Base-by-base conservation (phyloP, 1,284 basidiomycete species). In the Termitomyces sp. region DNA sequence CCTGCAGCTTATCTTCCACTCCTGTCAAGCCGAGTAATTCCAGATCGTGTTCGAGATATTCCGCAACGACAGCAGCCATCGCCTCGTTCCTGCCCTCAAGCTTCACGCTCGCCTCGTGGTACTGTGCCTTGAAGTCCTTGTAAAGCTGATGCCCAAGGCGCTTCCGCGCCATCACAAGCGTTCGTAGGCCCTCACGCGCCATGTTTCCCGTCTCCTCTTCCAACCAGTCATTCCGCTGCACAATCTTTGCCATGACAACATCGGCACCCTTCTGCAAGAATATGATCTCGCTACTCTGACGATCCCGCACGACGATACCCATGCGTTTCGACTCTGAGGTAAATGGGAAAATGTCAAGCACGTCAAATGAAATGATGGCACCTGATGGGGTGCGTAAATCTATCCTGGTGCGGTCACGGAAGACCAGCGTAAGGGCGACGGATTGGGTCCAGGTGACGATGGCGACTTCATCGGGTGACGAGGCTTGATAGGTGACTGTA, bases 131-230 rank as follows among this genome's bases (percentile, higher is more conserved):
- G 72, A 97, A 99, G 4, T 83, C 80, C 0, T 73, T 71, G 67
- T 92, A 98, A 2, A 82, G 72, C 50, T 88, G 84, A 9, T 81
- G 71, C 2, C 82, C 82, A 10, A 99, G 73, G 34, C 83, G 75
- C 67, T 94, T 94, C 34, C 92, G 77, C 4, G 87, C 97, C 65
- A 99, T 84, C 17, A 99, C 97, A 28, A 99, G 80, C 13, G 97
- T 99, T 5, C 97, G 81, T 50, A 99, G 70, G 0, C 97, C 97
- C 65, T 99, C 97, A 19, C 97, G 79, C 0, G 96, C 96, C 96
- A 99, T 99, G 67, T 99, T 99, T 10, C 90, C 95, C 13, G 90
- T 94, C 71, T 99, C 97, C 67, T 99, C 97, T 62, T 99, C 97
- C 1, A 99, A 79, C 97, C 97, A 99, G 73, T 99, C 97, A 67